These are phyloP conservation scores for Marasmius oreades DNA, from an alignment of 1,284 basidiomycete genomes.

Conservation along the genomic window DNA sequence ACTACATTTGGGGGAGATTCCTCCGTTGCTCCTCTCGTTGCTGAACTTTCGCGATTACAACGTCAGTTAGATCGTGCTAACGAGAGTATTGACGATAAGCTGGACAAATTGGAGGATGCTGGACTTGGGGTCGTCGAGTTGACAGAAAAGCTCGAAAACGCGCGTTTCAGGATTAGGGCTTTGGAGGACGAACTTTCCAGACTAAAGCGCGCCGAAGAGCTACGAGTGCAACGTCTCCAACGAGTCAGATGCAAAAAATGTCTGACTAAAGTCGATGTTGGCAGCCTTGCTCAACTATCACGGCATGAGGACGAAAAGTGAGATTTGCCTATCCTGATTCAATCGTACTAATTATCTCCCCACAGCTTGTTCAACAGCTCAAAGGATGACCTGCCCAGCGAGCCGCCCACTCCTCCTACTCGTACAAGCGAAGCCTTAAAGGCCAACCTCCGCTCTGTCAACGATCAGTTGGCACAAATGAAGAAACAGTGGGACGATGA, in stretches of 20 bases:
- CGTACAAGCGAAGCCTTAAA: constrained; percentile 60
- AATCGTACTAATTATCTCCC: not conserved
- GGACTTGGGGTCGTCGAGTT: constrained; percentile 68
- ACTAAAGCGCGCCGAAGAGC: constrained; percentile 60
- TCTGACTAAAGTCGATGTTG: constrained; percentile 53
- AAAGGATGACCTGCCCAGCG: constrained; percentile 41
- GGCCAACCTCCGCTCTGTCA: constrained; percentile 54
- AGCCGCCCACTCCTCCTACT: constrained; percentile 63
- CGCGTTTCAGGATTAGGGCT: constrained; percentile 47
- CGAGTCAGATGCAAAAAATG: constrained; percentile 64
- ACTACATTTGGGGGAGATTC: constrained; percentile 49
- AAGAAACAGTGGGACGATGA: constrained; percentile 68
- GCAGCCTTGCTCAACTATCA: constrained; percentile 30
- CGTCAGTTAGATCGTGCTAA: constrained; percentile 73
- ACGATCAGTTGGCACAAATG: constrained; percentile 57
- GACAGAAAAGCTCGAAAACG: constrained; percentile 68
- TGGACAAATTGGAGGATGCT: constrained; percentile 77
- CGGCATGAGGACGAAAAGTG: constrained; percentile 59
- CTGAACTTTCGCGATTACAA: constrained; percentile 66
- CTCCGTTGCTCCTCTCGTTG: constrained; percentile 51
- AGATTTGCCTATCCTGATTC: not conserved
- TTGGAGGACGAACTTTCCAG: constrained; percentile 69
- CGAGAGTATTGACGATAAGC: constrained; percentile 79
- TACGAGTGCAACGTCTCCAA: constrained; percentile 53
- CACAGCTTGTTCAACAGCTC: constrained; percentile 52